A percentile compares a stretch with the other conserved stretches of the same genome.
Evolutionary conservation across 768 basidiomycete species (phyloP).

Genomic region (Neoboletus brunneissimus): DNA sequence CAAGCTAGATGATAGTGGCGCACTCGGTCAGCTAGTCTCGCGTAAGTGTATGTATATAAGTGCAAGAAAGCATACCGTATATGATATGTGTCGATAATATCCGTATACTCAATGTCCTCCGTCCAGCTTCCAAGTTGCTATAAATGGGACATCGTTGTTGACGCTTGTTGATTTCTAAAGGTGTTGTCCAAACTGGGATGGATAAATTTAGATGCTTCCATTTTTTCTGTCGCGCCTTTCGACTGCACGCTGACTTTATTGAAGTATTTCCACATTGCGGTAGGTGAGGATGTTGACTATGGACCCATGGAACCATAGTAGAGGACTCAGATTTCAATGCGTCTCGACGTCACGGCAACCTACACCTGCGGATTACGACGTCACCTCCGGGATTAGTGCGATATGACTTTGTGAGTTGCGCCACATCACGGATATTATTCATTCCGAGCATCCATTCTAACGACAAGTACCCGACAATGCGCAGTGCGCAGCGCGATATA

Average conservation of each 20-base stretch:
- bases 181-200: background rate
- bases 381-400: background rate
- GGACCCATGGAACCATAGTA: background rate
- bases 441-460: background rate
- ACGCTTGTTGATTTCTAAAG: background rate
- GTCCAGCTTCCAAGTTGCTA: too few relatives aligned
- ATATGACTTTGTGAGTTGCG: background rate
- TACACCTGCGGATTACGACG: background rate
- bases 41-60: too few relatives aligned
- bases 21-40: too few relatives aligned
- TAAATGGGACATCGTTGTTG: background rate
- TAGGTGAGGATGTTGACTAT: background rate
- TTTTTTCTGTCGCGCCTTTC: too few relatives aligned
- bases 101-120: too few relatives aligned
- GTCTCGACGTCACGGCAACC: background rate
- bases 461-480: background rate
- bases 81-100: too few relatives aligned
- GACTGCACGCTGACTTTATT: background rate
- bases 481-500: background rate
- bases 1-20: too few relatives aligned
- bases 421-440: background rate
- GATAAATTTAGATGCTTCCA: background rate
- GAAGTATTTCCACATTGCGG: background rate
- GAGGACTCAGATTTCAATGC: background rate
- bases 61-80: too few relatives aligned